Percentiles rank a stretch among this genome's conserved stretches.
Evolutionary conservation across 108 stramenopile genomes (phyloP).

Genomic region (Conticribra weissflogii): DNA sequence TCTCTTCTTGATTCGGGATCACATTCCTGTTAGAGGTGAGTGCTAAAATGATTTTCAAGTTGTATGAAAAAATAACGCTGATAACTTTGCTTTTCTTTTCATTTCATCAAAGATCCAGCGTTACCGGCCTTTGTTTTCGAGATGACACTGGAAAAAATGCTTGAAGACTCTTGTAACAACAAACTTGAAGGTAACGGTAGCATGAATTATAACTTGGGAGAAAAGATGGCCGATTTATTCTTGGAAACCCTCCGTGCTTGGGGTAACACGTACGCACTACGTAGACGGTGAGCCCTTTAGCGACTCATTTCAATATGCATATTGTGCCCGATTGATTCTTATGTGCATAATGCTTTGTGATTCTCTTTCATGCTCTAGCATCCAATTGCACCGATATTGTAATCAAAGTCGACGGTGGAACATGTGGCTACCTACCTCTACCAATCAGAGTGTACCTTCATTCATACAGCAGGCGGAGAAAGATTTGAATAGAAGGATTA

Average conservation of each 20-base stretch:
- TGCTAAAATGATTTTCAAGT: slow-evolving; percentile 2
- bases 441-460: background rate
- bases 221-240: slow-evolving; percentile 64
- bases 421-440: slow-evolving; percentile 20
- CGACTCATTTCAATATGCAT: no score
- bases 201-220: slow-evolving; percentile 3
- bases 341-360: background rate
- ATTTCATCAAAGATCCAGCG: slow-evolving; percentile 56
- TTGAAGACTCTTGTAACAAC: slow-evolving; percentile 48
- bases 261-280: slow-evolving; percentile 72
- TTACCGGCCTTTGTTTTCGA: slow-evolving; percentile 68
- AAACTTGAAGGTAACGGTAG: slow-evolving; percentile 4
- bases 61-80: background rate
- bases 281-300: slow-evolving; percentile 48
- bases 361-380: background rate
- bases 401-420: slow-evolving; percentile 19
- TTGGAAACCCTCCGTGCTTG: slow-evolving; percentile 69
- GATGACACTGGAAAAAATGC: slow-evolving; percentile 61
- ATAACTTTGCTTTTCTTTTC: background rate
- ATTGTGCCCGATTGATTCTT: no score
- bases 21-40: slow-evolving; percentile 80
- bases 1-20: slow-evolving; percentile 69
- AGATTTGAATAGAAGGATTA: slow-evolving; percentile 42
- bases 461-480: slow-evolving; percentile 44
- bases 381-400: slow-evolving; percentile 56